Evolutionary conservation across 352 stramenopile species (phyloP), one percentile per base, ranked within the genome.

Genomic region (Saprolegnia parasitica): DNA sequence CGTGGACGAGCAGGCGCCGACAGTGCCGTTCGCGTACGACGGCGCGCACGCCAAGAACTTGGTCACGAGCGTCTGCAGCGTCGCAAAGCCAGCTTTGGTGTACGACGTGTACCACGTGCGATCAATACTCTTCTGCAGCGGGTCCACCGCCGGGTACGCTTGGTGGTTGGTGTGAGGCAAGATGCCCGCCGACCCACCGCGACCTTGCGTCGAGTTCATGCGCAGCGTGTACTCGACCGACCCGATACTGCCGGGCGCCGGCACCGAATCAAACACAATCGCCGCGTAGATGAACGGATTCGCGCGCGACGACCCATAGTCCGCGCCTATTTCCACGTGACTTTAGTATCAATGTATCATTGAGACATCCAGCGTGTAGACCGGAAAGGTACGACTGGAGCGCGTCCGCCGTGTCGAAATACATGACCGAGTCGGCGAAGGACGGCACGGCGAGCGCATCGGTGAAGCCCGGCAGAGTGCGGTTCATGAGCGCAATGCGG

Each of bases 141-240:
- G 26, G 23, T 70, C 39, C 11, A 70, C n/a, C 1, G 52, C 24
- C 24, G 35, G 24, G 35, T 60, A 42, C 35, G 11, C 11, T 42
- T 42, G 11, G 24, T 11, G 1, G 5, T 62, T 63, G 21, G 63
- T 70, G 9, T 52, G 63, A 9, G 73, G n/a, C 5, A 63, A 37
- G 13, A 37, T 26, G 39, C 63, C 63, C 13, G 46, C 55, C 0
- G 37, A 18, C 0, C 70, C 72, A 39, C 74, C 39, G 1, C 32
- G 60, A 1, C 72, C 72, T 24, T 74, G 71, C 15, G 80, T 86
- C 52, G 78, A 83, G 40, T 86, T 86, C 29, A 88, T 54, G 20
- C 80, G 65, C 8, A 88, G 29, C 15, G 76, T 78, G 70, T 86
- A 86, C 67, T 88, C 77, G 60, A 88, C 80, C 40, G 71, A 57